Conservation (phyloP, 139 green algal genomes). For the Desmodesmus armatus region DNA sequence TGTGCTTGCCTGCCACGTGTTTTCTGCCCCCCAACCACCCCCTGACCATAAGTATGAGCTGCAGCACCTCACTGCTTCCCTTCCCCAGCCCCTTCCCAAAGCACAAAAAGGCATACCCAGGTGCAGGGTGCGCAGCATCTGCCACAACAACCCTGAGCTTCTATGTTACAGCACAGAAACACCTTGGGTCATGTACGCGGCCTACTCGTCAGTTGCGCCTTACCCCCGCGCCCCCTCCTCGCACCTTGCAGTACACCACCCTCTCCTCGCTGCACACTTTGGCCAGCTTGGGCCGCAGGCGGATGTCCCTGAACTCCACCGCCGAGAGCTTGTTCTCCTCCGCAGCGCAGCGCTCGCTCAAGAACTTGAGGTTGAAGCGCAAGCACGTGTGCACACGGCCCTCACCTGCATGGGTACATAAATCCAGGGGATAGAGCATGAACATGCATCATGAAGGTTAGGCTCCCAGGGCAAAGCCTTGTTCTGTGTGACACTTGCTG, state of each 20-base stretch:
- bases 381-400: conserved; percentile 85
- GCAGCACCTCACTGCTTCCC: no score
- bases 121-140: background rate
- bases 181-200: no score
- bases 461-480: no score
- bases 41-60: no score
- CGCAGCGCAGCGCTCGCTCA: conserved; percentile 62
- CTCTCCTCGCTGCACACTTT: conserved; percentile 85
- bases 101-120: background rate
- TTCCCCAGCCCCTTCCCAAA: background rate
- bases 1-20: no score
- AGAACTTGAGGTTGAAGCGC: conserved; percentile 52
- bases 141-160: background rate
- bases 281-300: conserved; percentile 77
- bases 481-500: no score
- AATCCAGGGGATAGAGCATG: no score
- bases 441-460: no score
- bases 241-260: conserved; percentile 80
- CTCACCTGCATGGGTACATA: conserved; percentile 53
- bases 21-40: no score
- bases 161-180: background rate
- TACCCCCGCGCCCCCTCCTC: background rate
- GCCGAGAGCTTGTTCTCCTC: conserved; percentile 82
- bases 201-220: background rate
- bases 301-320: conserved; percentile 69